Conservation (phyloP, 2,329 filamentous ascomycete genomes). For the Emergomyces pasteurianus region DNA sequence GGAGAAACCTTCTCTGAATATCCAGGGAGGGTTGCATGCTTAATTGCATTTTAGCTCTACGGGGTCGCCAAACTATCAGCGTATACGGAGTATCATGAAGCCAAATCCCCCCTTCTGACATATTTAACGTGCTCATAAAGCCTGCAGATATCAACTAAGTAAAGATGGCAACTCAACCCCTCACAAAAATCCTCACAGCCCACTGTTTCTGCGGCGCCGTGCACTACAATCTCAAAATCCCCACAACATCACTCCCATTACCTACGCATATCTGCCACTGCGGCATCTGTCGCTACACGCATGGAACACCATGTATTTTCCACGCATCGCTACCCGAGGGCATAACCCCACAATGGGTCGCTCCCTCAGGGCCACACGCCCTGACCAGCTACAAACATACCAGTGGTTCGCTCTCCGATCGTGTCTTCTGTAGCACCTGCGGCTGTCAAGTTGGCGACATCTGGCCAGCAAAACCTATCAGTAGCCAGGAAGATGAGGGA, state of each 20-base stretch:
- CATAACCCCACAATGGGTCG: constrained; percentile 15
- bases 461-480: neutral
- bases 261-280: constrained; percentile 34
- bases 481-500: neutral
- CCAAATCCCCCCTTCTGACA: neutral
- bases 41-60: too few relatives aligned
- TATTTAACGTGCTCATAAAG: neutral
- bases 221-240: constrained; percentile 26
- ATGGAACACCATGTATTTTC: constrained; percentile 23
- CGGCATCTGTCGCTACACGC: constrained; percentile 30
- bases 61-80: too few relatives aligned
- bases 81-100: too few relatives aligned
- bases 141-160: too few relatives aligned
- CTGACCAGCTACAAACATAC: constrained; percentile 20
- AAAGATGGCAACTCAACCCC: neutral
- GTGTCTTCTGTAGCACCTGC: constrained; percentile 35
- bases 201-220: constrained; percentile 16
- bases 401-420: constrained; percentile 16
- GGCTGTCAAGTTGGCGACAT: constrained; percentile 25
- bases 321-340: constrained; percentile 15
- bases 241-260: constrained; percentile 24
- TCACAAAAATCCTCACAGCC: constrained; percentile 14
- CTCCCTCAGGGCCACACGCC: constrained; percentile 11
- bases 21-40: neutral
- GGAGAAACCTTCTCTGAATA: neutral